A percentile compares a stretch with the other conserved stretches of the same genome.
phyloP scores from a whole-genome alignment of 257 asterid genomes.

The Cordia subcordata region DNA sequence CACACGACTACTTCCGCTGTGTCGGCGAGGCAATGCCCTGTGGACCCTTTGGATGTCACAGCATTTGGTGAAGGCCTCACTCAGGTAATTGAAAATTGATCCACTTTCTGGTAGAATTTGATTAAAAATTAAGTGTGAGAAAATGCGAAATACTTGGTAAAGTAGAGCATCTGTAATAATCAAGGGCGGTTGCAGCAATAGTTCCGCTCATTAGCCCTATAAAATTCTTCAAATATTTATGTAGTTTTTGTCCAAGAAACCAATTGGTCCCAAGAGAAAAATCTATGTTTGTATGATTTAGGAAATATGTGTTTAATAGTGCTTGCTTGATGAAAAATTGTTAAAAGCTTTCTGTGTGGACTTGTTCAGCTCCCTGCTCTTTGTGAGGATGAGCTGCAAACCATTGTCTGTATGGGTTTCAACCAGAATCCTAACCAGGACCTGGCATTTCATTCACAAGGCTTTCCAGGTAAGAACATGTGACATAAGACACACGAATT shows the following conservation, averaged over 20 bases:
- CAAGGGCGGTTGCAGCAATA: too few relatives aligned
- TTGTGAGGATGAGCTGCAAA: constrained; percentile 77
- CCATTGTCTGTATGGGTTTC: constrained; percentile 83
- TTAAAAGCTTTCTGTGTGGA: background rate
- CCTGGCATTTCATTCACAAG: constrained; percentile 21
- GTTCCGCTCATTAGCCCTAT: background rate
- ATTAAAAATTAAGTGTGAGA: too few relatives aligned
- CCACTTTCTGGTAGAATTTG: background rate
- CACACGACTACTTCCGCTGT: constrained; percentile 16
- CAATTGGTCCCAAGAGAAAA: background rate
- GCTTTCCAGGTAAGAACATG: constrained; percentile 50
- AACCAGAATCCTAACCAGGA: constrained; percentile 34
- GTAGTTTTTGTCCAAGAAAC: too few relatives aligned
- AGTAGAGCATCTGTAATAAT: too few relatives aligned
- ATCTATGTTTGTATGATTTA: too few relatives aligned
- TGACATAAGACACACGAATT: background rate
- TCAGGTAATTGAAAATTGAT: constrained; percentile 39
- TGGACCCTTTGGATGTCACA: constrained; percentile 25
- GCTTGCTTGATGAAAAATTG: too few relatives aligned
- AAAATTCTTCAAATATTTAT: too few relatives aligned
- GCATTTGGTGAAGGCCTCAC: constrained; percentile 37
- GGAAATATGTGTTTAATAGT: too few relatives aligned
- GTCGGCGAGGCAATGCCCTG: constrained; percentile 17
- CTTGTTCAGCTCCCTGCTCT: constrained; percentile 52
- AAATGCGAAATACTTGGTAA: too few relatives aligned